phyloP scores from a whole-genome alignment of 352 stramenopile genomes.

The Phytophthora sansomeana region DNA sequence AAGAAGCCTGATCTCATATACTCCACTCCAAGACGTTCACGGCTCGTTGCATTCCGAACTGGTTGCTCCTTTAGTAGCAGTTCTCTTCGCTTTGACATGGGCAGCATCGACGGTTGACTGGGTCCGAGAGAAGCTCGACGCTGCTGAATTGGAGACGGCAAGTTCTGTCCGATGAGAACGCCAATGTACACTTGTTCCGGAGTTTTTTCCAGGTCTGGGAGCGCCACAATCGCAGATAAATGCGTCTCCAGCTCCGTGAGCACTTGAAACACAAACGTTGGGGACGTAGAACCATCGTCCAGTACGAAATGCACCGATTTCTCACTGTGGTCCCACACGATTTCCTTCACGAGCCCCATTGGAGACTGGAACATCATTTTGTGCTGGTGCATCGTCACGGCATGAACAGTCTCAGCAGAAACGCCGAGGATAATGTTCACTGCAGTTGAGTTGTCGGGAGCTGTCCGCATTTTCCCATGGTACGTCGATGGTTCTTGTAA shows the following conservation, averaged over 20 bases:
- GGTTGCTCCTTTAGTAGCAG: slow-evolving; percentile 66
- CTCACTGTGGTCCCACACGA: slow-evolving; percentile 75
- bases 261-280: slow-evolving; percentile 53
- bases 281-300: slow-evolving; percentile 39
- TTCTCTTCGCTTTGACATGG: slow-evolving; percentile 52
- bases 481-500: slow-evolving; percentile 47
- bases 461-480: slow-evolving; percentile 54
- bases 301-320: slow-evolving; percentile 60
- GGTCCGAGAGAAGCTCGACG: slow-evolving; percentile 33
- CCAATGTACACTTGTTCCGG: slow-evolving; percentile 74
- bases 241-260: slow-evolving; percentile 58
- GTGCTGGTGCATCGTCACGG: slow-evolving; percentile 41
- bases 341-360: slow-evolving; percentile 58
- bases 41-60: slow-evolving; percentile 43
- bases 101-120: slow-evolving; percentile 34
- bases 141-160: slow-evolving; percentile 76
- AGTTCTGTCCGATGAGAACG: slow-evolving; percentile 64
- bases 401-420: slow-evolving; percentile 45
- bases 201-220: slow-evolving; percentile 29
- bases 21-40: slow-evolving; percentile 60
- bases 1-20: slow-evolving; percentile 61
- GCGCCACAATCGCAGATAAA: slow-evolving; percentile 40
- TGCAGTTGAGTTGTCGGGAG: slow-evolving; percentile 4
- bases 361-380: slow-evolving; percentile 52
- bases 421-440: slow-evolving; percentile 62